phyloP scores from a whole-genome alignment of 768 basidiomycete genomes.

The Xerocomus potaroensis region DNA sequence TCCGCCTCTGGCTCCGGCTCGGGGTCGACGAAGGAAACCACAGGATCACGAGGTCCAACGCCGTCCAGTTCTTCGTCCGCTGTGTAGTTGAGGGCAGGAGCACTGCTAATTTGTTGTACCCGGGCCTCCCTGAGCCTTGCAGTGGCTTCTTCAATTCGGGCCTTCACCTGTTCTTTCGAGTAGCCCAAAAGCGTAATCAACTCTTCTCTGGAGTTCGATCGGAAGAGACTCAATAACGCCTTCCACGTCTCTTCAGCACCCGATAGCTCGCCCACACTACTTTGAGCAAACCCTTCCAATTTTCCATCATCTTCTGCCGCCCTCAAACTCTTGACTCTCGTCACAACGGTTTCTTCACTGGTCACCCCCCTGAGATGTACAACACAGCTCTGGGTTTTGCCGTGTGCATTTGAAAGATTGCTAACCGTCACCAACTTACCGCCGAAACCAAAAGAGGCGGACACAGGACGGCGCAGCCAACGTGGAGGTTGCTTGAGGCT shows the following conservation, averaged over 20 bases:
- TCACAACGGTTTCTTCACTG: constrained; percentile 71
- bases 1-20: constrained; percentile 31
- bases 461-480: constrained; percentile 85
- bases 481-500: constrained; percentile 94
- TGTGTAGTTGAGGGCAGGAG: constrained; percentile 29
- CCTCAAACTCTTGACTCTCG: constrained; percentile 66
- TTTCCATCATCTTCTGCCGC: constrained; percentile 52
- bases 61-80: constrained; percentile 39
- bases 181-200: constrained; percentile 88
- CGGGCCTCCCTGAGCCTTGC: constrained; percentile 57
- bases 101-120: constrained; percentile 22
- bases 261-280: constrained; percentile 33
- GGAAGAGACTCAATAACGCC: constrained; percentile 84
- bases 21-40: constrained; percentile 83
- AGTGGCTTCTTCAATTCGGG: constrained; percentile 77
- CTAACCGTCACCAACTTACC: constrained; percentile 79
- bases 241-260: constrained; percentile 68
- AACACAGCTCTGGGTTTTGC: constrained; percentile 76
- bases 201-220: constrained; percentile 84
- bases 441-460: constrained; percentile 86
- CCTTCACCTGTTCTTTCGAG: constrained; percentile 80
- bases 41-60: constrained; percentile 59
- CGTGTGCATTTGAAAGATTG: constrained; percentile 69
- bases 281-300: constrained; percentile 67
- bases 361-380: constrained; percentile 77